Conservation (phyloP, 2,329 filamentous ascomycete species). For the Bipolaris victoriae region DNA sequence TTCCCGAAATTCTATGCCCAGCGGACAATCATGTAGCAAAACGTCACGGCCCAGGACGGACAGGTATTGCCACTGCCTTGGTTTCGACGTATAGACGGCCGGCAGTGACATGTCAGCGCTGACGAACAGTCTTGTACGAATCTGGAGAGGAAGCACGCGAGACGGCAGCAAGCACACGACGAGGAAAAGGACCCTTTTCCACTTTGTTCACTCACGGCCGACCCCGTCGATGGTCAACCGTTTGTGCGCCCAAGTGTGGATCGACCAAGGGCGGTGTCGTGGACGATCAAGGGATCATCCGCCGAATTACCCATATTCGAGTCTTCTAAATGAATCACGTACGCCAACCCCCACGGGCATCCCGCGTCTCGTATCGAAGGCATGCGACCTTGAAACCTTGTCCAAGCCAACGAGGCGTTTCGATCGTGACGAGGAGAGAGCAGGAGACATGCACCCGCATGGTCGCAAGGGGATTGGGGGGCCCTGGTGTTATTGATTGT, state of each 20-base stretch:
- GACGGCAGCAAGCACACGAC: constrained; percentile 29
- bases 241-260: constrained; percentile 24
- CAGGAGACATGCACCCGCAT: constrained; percentile 10
- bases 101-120: constrained; percentile 16
- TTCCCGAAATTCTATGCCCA: not conserved
- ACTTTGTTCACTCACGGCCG: constrained; percentile 16
- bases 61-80: not conserved
- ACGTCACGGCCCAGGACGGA: not conserved
- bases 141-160: constrained; percentile 22
- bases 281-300: constrained; percentile 10
- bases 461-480: not conserved
- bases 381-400: constrained; percentile 17
- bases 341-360: constrained; percentile 33
- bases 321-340: constrained; percentile 39
- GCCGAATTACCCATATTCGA: constrained; percentile 26
- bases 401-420: constrained; percentile 14
- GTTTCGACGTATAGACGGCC: constrained; percentile 2
- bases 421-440: constrained; percentile 9
- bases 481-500: constrained; percentile 11
- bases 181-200: constrained; percentile 24
- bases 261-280: constrained; percentile 15
- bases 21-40: constrained; percentile 3
- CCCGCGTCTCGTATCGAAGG: constrained; percentile 28
- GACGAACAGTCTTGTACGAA: constrained; percentile 13
- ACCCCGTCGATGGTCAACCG: constrained; percentile 17